Evolutionary conservation across 192 early-diverging fungal species (phyloP), one percentile per base, ranked within the genome.

Genomic region (Entomortierella lignicola): DNA sequence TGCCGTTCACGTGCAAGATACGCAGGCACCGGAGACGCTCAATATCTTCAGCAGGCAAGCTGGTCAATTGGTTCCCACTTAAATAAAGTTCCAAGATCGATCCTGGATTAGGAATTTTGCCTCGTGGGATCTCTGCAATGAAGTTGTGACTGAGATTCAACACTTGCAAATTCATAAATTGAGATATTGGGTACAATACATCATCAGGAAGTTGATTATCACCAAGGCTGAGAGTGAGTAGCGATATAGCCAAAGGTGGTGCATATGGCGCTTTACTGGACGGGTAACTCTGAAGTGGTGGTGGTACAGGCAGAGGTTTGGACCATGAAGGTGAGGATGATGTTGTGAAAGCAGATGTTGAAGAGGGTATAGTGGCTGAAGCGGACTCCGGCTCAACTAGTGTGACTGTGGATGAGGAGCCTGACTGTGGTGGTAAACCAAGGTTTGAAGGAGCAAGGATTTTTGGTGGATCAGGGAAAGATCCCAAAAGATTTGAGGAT

Each of bases 201-300:
- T 95, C 94, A 58, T 96, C 94, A 37, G 88, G 91, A 23, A 97
- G 79, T 44, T 87, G 84, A 81, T 96, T 97, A 71, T 95, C 95
- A n/a, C 91, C 93, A 41, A 96, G 72, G 20, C 86, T 90, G 27
- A 97, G 84, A 30, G 82, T 80, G 15, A 81, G 80, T 26, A 97
- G 83, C 10, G 90, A 82, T 6, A 64, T 44, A 2, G 83, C 81
- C 21, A 94, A 69, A 10, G 91, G 91, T 34, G 88, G 87, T 5
- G 86, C 68, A 58, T 56, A 64, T 0, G 55, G 51, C 20, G 42
- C 62, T 10, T 74, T 53, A 31, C 56, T 34, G 0, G 70, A 71
- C 0, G 55, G 81, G 0, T 26, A 52, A 11, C 42, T 71, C 54
- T 55, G 63, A 6, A 68, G 55, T 8, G 56, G 51, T 20, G 77